phyloP scores from a whole-genome alignment of 805 yeast genomes.

The Yamadazyma tumulicola region DNA sequence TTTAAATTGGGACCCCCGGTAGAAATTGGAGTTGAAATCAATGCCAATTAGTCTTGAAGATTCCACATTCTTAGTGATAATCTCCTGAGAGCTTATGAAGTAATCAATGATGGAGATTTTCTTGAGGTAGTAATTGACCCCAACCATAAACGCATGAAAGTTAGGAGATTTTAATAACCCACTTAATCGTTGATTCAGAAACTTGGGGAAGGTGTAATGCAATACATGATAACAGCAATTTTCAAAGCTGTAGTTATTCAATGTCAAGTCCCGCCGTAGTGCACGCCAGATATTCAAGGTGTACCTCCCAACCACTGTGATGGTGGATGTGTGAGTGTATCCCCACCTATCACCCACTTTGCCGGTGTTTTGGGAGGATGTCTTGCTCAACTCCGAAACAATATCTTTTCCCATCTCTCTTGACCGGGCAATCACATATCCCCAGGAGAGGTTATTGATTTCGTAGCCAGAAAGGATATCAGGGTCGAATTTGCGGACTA shows the following conservation, averaged over 20 bases:
- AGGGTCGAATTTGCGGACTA: constrained; percentile 71
- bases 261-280: constrained; percentile 56
- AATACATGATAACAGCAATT: constrained; percentile 66
- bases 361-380: constrained; percentile 43
- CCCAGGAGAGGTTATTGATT: constrained; percentile 81
- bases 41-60: constrained; percentile 84
- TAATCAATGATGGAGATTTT: constrained; percentile 43
- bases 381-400: constrained; percentile 59
- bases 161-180: constrained; percentile 18
- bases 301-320: constrained; percentile 76
- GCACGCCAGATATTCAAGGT: constrained; percentile 82
- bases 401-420: constrained; percentile 48
- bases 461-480: constrained; percentile 88
- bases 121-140: constrained; percentile 44
- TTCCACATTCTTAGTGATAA: constrained; percentile 69
- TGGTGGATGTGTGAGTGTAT: constrained; percentile 67
- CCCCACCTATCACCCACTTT: constrained; percentile 77
- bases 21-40: constrained; percentile 82
- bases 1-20: constrained; percentile 90
- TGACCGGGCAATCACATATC: constrained; percentile 70
- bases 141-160: constrained; percentile 22
- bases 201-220: constrained; percentile 67
- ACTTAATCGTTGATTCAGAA: constrained; percentile 46
- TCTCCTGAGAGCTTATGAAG: constrained; percentile 58
- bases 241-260: constrained; percentile 72